phyloP scores from a whole-genome alignment of 306 rosid species.

The Gillenia trifoliata region DNA sequence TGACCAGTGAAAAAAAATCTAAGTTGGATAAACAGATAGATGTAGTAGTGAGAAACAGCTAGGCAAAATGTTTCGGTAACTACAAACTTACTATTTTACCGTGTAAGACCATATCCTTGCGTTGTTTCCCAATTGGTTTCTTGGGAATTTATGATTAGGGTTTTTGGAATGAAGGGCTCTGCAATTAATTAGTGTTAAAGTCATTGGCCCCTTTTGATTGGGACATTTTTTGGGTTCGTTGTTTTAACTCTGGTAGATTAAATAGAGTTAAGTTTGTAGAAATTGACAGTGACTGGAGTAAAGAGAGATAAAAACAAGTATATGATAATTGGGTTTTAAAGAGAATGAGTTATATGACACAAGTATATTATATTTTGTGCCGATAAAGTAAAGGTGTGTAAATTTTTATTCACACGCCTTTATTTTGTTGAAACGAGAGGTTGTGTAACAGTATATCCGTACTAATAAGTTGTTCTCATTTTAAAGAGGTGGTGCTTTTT shows the following conservation, averaged over 20 bases:
- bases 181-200: not conserved
- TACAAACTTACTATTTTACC: constrained; percentile 4
- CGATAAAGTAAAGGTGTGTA: too few relatives aligned
- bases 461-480: too few relatives aligned
- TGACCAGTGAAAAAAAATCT: not conserved
- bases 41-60: not conserved
- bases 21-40: too few relatives aligned
- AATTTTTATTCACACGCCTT: too few relatives aligned
- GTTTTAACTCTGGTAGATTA: not conserved
- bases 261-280: constrained; percentile 7
- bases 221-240: constrained; percentile 4
- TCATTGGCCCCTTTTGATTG: not conserved
- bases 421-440: too few relatives aligned
- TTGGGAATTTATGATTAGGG: constrained; percentile 19
- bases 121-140: not conserved
- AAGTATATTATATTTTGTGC: too few relatives aligned
- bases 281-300: constrained; percentile 4
- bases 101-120: not conserved
- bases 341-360: too few relatives aligned
- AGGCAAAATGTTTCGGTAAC: constrained; percentile 11
- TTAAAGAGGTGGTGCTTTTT: too few relatives aligned
- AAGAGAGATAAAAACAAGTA: not conserved
- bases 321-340: not conserved
- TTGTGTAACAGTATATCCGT: too few relatives aligned
- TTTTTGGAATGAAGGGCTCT: not conserved